Conservation (phyloP, 495 filamentous ascomycete genomes). For the Aspergillus diversus region DNA sequence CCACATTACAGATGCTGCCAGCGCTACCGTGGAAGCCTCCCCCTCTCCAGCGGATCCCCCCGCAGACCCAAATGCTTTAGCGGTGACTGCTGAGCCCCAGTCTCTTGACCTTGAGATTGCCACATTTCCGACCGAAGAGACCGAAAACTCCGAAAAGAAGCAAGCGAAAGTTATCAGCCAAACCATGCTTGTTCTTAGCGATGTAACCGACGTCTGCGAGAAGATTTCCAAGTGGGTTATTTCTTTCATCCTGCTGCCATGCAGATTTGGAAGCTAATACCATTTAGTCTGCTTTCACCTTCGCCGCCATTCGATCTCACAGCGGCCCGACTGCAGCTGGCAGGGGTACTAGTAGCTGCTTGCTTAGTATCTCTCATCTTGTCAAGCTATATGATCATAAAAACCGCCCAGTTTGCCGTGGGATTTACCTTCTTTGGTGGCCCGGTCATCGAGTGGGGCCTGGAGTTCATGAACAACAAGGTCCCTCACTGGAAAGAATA, state of each 20-base stretch:
- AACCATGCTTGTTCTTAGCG: constrained; percentile 75
- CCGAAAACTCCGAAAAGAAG: constrained; percentile 53
- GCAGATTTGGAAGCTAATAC: neutral
- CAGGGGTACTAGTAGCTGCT: constrained; percentile 59
- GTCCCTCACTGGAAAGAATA: constrained; percentile 78
- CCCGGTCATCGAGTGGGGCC: constrained; percentile 64
- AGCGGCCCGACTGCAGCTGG: constrained; percentile 63
- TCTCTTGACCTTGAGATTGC: constrained; percentile 79
- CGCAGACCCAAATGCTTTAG: constrained; percentile 44
- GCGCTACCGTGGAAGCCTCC: neutral
- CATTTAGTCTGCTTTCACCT: constrained; percentile 68
- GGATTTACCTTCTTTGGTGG: constrained; percentile 82
- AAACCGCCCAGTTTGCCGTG: constrained; percentile 60
- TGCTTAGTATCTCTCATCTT: constrained; percentile 62
- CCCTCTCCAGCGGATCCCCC: neutral
- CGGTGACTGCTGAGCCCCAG: constrained; percentile 39
- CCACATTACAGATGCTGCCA: neutral
- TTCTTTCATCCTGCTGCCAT: neutral
- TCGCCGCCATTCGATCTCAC: constrained; percentile 74
- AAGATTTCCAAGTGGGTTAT: constrained; percentile 70
- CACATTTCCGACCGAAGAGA: too few species aligned
- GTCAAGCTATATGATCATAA: constrained; percentile 72
- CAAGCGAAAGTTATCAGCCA: constrained; percentile 76
- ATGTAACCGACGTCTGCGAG: constrained; percentile 78
- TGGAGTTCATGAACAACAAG: constrained; percentile 65